phyloP scores from a whole-genome alignment of 345 rosid species.

The Gossypium raimondii region DNA sequence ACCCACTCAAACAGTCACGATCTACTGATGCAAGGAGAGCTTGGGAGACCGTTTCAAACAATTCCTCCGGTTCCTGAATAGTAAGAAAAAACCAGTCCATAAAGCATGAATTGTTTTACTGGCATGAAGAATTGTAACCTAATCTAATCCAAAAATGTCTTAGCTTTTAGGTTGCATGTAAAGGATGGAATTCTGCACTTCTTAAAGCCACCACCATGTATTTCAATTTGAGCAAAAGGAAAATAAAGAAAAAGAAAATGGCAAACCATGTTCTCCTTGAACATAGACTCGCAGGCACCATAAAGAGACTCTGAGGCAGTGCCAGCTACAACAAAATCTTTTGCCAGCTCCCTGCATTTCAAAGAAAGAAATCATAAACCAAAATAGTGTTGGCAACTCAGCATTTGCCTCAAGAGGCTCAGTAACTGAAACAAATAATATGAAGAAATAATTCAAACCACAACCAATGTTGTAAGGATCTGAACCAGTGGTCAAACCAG shows the following conservation, averaged over 20 bases:
- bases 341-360: conserved; percentile 77
- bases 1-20: conserved; percentile 95
- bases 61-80: conserved; percentile 80
- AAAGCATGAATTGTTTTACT: neutral
- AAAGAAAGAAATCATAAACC: neutral
- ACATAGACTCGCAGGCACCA: conserved; percentile 95
- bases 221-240: neutral
- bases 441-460: neutral
- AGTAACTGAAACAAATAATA: neutral
- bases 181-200: neutral
- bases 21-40: conserved; percentile 87
- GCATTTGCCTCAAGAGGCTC: neutral
- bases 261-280: conserved; percentile 89
- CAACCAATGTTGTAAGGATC: no score
- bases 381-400: neutral
- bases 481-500: no score
- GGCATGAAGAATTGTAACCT: neutral
- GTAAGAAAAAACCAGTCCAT: conserved; percentile 5
- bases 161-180: neutral
- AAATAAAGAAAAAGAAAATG: neutral
- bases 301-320: conserved; percentile 93
- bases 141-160: neutral
- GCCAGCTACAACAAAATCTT: conserved; percentile 94
- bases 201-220: neutral
- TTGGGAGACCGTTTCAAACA: conserved; percentile 84